A percentile compares a stretch with the other conserved stretches of the same genome.
Conservation (phyloP, 2,329 filamentous ascomycete genomes). For the Cryoendolithus antarcticus region DNA sequence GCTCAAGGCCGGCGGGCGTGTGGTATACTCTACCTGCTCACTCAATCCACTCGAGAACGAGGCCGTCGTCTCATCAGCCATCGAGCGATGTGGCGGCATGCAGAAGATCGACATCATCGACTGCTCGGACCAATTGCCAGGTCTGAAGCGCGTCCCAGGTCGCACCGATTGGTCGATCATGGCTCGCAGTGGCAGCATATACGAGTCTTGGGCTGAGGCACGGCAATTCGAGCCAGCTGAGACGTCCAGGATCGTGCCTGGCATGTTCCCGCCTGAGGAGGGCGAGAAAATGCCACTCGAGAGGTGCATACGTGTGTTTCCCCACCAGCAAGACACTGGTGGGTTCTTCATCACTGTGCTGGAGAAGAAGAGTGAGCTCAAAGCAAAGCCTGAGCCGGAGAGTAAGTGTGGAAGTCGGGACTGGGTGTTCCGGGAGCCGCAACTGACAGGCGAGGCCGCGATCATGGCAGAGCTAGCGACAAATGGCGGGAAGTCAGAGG, state of each 20-base stretch:
- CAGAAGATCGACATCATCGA: conserved; percentile 75
- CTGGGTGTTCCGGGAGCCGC: conserved; percentile 17
- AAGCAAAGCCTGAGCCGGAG: conserved; percentile 57
- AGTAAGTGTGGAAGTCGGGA: conserved; percentile 28
- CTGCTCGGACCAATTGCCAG: conserved; percentile 63
- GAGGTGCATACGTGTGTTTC: conserved; percentile 85
- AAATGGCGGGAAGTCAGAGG: too few relatives aligned
- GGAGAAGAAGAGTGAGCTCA: conserved; percentile 82
- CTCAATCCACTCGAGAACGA: conserved; percentile 99
- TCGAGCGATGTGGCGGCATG: conserved; percentile 76
- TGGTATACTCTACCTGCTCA: conserved; percentile 97
- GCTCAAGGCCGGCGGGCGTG: conserved; percentile 85
- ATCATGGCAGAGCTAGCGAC: conserved; percentile 15
- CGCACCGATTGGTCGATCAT: conserved; percentile 80
- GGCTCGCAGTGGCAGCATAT: conserved; percentile 70
- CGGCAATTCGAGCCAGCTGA: conserved; percentile 42
- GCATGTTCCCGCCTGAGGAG: conserved; percentile 68
- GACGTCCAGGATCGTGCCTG: conserved; percentile 56
- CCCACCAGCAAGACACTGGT: conserved; percentile 89
- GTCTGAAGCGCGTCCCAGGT: conserved; percentile 64
- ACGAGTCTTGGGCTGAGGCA: conserved; percentile 63
- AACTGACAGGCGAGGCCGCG: conserved; percentile 21
- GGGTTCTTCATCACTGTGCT: conserved; percentile 95
- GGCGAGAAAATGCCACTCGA: conserved; percentile 61
- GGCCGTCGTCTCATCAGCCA: conserved; percentile 75